phyloP scores from a whole-genome alignment of 352 stramenopile species.

The Thalassiosira livingstoniorum region DNA sequence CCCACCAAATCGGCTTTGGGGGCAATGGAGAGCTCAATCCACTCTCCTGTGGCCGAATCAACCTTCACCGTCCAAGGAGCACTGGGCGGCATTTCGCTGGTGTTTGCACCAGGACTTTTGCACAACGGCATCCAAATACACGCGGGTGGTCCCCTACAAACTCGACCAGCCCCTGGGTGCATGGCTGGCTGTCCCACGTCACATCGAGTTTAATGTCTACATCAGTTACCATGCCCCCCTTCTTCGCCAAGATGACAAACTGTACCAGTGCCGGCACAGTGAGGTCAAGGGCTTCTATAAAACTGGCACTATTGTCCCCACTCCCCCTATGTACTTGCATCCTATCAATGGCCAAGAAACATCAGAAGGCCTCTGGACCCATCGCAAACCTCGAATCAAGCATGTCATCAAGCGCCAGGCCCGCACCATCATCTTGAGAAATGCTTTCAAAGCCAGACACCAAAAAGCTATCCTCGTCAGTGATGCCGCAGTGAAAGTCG shows the following conservation, averaged over 20 bases:
- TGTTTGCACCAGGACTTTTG: background rate
- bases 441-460: background rate
- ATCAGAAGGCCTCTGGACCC: too few species aligned
- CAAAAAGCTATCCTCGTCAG: background rate
- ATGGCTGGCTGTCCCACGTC: background rate
- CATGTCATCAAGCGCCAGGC: too few species aligned
- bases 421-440: too few species aligned
- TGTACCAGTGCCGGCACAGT: background rate
- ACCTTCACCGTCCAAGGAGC: background rate
- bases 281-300: too few species aligned
- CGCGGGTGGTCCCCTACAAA: too few species aligned
- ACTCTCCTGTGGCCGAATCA: background rate
- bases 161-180: background rate
- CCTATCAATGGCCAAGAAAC: too few species aligned
- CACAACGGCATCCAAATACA: too few species aligned
- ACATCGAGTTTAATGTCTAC: background rate
- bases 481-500: background rate
- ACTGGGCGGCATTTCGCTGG: background rate
- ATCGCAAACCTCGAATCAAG: too few species aligned
- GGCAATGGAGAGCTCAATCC: background rate
- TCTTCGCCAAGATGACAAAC: background rate
- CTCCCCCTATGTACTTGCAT: too few species aligned
- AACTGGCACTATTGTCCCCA: too few species aligned
- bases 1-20: too few species aligned
- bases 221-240: background rate